phyloP scores from a whole-genome alignment of 257 asterid genomes.

The Petrea volubilis region DNA sequence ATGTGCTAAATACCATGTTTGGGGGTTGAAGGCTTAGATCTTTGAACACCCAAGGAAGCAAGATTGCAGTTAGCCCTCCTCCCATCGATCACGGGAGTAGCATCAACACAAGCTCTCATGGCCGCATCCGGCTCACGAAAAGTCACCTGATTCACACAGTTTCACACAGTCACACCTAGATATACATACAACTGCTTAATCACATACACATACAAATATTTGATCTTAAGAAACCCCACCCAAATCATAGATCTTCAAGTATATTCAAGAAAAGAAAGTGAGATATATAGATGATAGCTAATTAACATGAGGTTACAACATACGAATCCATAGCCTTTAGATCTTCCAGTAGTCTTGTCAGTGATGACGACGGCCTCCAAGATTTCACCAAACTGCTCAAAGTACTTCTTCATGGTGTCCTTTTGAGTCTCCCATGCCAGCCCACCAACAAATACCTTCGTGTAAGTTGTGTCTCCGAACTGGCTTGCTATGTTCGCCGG shows the following conservation, averaged over 20 bases:
- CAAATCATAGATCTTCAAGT: too few species aligned
- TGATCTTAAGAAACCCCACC: neutral
- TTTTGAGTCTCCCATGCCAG: constrained; percentile 99
- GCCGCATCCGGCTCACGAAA: constrained; percentile 93
- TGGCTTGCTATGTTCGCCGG: constrained; percentile 52
- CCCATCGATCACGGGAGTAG: constrained; percentile 95
- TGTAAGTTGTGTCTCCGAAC: constrained; percentile 92
- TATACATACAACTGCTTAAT: neutral
- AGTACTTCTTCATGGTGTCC: constrained; percentile 93
- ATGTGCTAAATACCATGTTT: constrained; percentile 70
- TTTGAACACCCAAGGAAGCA: constrained; percentile 91
- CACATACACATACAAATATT: neutral
- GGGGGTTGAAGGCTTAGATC: constrained; percentile 95
- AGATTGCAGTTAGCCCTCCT: constrained; percentile 98
- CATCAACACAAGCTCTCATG: constrained; percentile 90
- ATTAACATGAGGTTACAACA: neutral
- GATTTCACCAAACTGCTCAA: constrained; percentile 95
- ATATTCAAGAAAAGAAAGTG: constrained; percentile 8
- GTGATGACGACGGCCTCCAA: constrained; percentile 95
- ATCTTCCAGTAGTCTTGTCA: constrained; percentile 90
- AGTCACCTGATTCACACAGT: constrained; percentile 73
- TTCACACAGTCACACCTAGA: too few species aligned
- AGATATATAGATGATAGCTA: neutral
- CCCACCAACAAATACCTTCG: constrained; percentile 95
- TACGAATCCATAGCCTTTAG: constrained; percentile 99